These are phyloP conservation scores for Hydrangea macrophylla DNA, from an alignment of 148 eudicot genomes.

Conservation along the genomic window DNA sequence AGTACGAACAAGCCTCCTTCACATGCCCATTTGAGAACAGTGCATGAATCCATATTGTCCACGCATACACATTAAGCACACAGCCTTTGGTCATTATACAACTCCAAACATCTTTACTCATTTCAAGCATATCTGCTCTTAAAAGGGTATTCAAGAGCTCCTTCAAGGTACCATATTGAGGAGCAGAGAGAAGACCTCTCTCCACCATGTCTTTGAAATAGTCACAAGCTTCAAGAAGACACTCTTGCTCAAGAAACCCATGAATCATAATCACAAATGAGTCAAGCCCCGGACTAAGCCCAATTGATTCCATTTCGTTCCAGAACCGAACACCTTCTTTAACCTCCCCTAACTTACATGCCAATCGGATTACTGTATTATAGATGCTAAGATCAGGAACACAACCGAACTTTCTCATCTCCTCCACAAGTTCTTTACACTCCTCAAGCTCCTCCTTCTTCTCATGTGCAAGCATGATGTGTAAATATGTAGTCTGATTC, in stretches of 20 bases:
- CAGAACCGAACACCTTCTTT: conserved; percentile 62
- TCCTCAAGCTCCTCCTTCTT: conserved; percentile 86
- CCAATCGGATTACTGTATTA: conserved; percentile 66
- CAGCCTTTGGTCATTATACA: conserved; percentile 75
- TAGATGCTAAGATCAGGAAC: conserved; percentile 66
- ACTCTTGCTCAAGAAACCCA: conserved; percentile 63
- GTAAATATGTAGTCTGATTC: conserved; percentile 64
- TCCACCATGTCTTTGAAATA: conserved; percentile 82
- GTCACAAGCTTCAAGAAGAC: conserved; percentile 67
- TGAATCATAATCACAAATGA: conserved; percentile 67
- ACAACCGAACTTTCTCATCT: conserved; percentile 68
- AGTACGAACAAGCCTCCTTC: conserved; percentile 89
- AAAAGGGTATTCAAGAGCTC: conserved; percentile 64
- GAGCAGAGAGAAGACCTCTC: conserved; percentile 80
- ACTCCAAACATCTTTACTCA: conserved; percentile 81
- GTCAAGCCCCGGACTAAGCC: conserved; percentile 62
- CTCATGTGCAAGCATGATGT: conserved; percentile 76
- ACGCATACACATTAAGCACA: conserved; percentile 77
- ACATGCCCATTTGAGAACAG: conserved; percentile 80
- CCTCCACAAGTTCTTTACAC: conserved; percentile 67
- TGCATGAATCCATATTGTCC: conserved; percentile 98
- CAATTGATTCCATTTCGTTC: conserved; percentile 70
- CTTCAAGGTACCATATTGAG: conserved; percentile 81
- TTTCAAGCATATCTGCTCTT: conserved; percentile 73
- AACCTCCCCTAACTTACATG: conserved; percentile 75